Percentiles rank a stretch among this genome's conserved stretches.
Evolutionary conservation across 768 basidiomycete genomes (phyloP).

Genomic region (Tricholoma sp.): DNA sequence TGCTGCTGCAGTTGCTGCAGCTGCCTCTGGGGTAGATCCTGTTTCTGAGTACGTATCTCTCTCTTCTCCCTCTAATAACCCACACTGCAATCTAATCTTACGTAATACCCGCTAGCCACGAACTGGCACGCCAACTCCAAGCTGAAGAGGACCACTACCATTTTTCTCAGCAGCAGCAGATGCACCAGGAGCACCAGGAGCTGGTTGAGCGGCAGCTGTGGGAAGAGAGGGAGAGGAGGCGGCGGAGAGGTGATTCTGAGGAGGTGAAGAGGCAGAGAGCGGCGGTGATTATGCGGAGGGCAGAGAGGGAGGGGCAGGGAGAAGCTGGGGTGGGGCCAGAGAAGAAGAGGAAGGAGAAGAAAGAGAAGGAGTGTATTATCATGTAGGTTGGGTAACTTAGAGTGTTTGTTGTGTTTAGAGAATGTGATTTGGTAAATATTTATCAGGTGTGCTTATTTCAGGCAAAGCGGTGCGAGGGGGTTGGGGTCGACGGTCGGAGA

Average conservation of each 20-base stretch:
- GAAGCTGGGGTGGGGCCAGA: not conserved
- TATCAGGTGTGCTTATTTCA: too few species aligned
- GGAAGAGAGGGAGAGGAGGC: not conserved
- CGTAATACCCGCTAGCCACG: constrained; percentile 36
- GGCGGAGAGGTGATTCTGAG: not conserved
- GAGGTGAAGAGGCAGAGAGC: not conserved
- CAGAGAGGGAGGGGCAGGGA: not conserved
- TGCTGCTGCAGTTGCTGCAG: constrained; percentile 17
- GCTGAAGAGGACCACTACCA: constrained; percentile 55
- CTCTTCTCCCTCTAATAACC: not conserved
- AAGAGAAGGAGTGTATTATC: not conserved
- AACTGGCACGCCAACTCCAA: constrained; percentile 73
- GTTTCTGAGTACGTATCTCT: constrained; percentile 55
- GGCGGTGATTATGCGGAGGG: not conserved
- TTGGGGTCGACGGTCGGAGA: too few species aligned
- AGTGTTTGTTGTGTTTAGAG: not conserved
- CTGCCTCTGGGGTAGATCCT: constrained; percentile 28
- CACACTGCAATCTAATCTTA: not conserved
- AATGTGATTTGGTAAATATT: not conserved
- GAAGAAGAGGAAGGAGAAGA: not conserved
- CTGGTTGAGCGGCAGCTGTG: not conserved
- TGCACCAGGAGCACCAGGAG: not conserved
- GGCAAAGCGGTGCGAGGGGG: too few species aligned
- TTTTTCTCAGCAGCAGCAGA: not conserved
- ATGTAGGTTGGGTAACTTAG: not conserved